These are phyloP conservation scores for Tuber umbilicatum DNA, from an alignment of 495 filamentous ascomycete genomes.

Conservation along the genomic window DNA sequence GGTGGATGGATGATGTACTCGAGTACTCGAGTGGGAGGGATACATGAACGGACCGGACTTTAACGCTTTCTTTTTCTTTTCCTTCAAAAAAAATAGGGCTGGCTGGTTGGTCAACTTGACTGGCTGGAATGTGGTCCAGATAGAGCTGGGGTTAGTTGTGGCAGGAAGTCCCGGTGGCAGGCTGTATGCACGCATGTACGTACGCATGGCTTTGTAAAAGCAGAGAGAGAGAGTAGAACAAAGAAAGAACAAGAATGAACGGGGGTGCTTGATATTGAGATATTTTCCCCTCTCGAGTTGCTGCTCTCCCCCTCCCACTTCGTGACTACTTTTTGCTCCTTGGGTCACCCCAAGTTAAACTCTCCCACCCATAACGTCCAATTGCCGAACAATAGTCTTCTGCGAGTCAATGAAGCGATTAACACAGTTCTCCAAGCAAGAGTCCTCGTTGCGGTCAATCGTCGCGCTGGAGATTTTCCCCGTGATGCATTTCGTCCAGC, in stretches of 20 bases:
- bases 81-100: background rate
- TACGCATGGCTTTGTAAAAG: background rate
- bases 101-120: background rate
- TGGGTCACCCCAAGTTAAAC: constrained; percentile 14
- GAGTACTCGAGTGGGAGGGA: too few relatives aligned
- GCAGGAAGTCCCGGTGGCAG: background rate
- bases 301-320: background rate
- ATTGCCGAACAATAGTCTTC: constrained; percentile 67
- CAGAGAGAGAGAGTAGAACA: background rate
- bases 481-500: constrained; percentile 85
- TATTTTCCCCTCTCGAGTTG: background rate
- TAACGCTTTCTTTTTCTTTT: background rate
- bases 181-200: background rate
- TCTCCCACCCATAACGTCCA: constrained; percentile 56
- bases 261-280: background rate
- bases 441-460: constrained; percentile 68
- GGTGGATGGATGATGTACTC: background rate
- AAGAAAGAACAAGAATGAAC: background rate
- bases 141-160: background rate
- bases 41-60: background rate
- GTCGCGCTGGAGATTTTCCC: constrained; percentile 54
- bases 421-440: constrained; percentile 83
- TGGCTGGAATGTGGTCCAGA: background rate
- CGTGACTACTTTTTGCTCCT: background rate
- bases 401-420: constrained; percentile 89